Evolutionary conservation across 768 basidiomycete genomes (phyloP), one percentile per base, ranked within the genome.

Genomic region (Steccherinum ochraceum): DNA sequence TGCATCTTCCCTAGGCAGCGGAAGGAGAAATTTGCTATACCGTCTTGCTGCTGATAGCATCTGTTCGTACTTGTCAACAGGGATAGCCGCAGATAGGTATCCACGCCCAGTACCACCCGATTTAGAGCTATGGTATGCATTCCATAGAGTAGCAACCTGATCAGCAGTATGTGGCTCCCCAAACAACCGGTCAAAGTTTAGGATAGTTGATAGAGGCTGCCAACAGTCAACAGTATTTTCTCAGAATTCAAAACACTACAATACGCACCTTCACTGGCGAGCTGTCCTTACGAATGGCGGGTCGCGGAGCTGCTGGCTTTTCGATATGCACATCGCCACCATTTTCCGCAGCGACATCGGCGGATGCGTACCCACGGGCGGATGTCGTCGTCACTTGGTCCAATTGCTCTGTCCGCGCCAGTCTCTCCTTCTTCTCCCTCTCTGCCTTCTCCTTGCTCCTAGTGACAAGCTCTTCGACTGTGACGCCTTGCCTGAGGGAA

Each of bases 81-180:
- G 86, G 16, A 96, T 75, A 4, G 84, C 73, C 2, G 95, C 95
- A 52, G 86, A 94, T 24, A 97, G 76, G 63, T 79, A 93, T 10
- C 89, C 90, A 27, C 87, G 83, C 13, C 89, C 86, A 0, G 90
- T 89, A 0, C 90, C 83, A 10, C 79, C 75, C 1, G 89, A 86
- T 24, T 89, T 83, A 3, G 87, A 81, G 12, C 81, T 77, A 64
- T 98, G 94, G 61, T 94, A 97, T 0, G 88, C 78, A 2, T 81
- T 89, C 95, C 95, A 98, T 0, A 97, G 74, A 0, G 84, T 76
- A 3, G 84, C 78, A 58, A 99, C 77, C 62, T 90, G 87, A 10
- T 79, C 77, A 4, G 81, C 50, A 2, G 86, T 83, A 63, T 91
- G 88, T 0, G 86, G 79, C 10, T 77, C 76, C 21, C 78, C 70